Conservation (phyloP, 2,329 filamentous ascomycete genomes). For the Ophiostoma sp. region DNA sequence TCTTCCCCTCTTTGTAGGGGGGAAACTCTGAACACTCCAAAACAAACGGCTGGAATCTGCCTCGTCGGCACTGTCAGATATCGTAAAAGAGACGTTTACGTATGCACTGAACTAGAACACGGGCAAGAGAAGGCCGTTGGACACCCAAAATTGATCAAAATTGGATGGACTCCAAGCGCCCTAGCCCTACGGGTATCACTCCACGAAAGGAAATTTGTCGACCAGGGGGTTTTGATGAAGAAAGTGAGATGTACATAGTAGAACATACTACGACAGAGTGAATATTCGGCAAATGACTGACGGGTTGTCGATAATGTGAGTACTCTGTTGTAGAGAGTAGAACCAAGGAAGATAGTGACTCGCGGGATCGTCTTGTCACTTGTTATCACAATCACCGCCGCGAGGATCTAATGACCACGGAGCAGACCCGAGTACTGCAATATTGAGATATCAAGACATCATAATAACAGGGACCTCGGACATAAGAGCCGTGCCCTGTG, state of each 20-base stretch:
- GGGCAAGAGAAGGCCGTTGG: not conserved
- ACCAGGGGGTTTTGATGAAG: not conserved
- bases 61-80: constrained; percentile 7
- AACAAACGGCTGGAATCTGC: constrained; percentile 6
- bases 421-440: not conserved
- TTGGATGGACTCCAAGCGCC: not conserved
- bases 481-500: not conserved
- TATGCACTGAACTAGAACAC: constrained; percentile 6
- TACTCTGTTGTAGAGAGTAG: too few species aligned
- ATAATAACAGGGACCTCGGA: not conserved
- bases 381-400: not conserved
- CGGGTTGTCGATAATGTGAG: not conserved
- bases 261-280: not conserved
- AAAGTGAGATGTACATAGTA: not conserved
- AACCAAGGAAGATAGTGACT: not conserved
- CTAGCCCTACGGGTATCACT: constrained; percentile 10
- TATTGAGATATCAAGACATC: not conserved
- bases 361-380: not conserved
- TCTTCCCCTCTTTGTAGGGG: not conserved
- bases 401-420: not conserved
- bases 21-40: too few species aligned
- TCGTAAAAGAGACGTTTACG: not conserved
- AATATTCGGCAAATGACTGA: not conserved
- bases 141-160: not conserved
- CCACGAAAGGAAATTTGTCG: not conserved